Base-by-base conservation (phyloP, 768 basidiomycete species). In the Tephrocybe rancida region DNA sequence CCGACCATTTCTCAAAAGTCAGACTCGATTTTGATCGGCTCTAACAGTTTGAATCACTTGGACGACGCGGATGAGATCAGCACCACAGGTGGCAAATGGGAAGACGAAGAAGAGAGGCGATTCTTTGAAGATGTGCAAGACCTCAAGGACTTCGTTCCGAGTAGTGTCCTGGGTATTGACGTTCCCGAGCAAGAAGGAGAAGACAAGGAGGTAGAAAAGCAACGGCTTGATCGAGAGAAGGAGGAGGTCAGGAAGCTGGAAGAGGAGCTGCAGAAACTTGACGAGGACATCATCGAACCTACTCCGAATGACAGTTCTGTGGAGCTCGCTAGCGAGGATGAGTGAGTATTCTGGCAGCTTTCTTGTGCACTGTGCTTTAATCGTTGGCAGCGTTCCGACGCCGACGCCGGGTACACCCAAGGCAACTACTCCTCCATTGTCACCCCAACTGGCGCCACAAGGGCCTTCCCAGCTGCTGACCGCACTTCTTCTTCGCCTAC, bases 111-210 rank as follows among this genome's bases (percentile, higher is more conserved):
- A 73, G 96, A 98, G 67, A 79, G 90, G 21, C 77, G 87, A 54
- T 98, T 96, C 70, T 98, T 88, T 61, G 96, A 98, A 65, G 95
- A 98, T 55, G 75, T 97, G 38, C 83, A 90, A 54, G 97, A 98
- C 68, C 68, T 98, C 48, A 88, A 88, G 54, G 93, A 97, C 54
- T 92, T 94, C 54, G 93, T 97, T 2, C 97, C 97, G 0, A 86
- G 83, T 45, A 88, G 86, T 47, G 82, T 98, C 34, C 76, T 98
- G 18, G 95, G 95, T 19, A 78, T 95, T 44, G 84, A 84, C 32
- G 76, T 75, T 7, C 55, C 70, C 22, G 79, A 81, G 44, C 48
- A 61, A 3, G 67, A 69, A 44, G 76, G 75, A 30, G 77, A 81
- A 16, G 80, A 70, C 45, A 75, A 73, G 30, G 83, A 87, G 56